These are phyloP conservation scores for Gonium pectorale DNA, from an alignment of 139 green algal species.

Conservation along the genomic window DNA sequence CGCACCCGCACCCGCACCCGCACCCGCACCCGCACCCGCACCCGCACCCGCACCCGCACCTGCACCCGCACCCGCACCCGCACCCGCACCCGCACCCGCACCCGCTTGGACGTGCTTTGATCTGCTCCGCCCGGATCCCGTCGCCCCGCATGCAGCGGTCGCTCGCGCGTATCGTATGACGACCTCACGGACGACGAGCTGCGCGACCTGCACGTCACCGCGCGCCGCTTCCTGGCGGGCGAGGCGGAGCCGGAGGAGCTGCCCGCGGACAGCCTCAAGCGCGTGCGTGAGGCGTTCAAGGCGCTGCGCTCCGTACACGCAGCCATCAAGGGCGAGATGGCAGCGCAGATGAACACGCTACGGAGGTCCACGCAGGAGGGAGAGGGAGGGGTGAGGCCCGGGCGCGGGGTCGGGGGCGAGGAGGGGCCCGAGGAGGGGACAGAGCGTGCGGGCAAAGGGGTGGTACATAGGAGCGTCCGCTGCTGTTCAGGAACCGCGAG, in stretches of 20 bases:
- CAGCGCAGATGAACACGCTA: slow-evolving; percentile 33
- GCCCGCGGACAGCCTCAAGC: slow-evolving; percentile 73
- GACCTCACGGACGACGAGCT: slow-evolving; percentile 75
- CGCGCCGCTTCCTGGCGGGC: slow-evolving; percentile 54
- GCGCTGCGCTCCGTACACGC: slow-evolving; percentile 58
- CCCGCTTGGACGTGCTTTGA: neutral
- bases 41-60: no score
- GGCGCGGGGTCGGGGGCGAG: neutral
- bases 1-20: no score
- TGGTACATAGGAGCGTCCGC: no score
- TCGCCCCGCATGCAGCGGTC: slow-evolving; percentile 47
- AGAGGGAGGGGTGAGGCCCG: neutral
- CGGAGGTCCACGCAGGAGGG: slow-evolving; percentile 12
- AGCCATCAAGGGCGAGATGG: slow-evolving; percentile 27
- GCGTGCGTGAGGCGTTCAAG: slow-evolving; percentile 75
- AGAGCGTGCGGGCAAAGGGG: no score
- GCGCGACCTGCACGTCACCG: slow-evolving; percentile 67
- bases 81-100: no score
- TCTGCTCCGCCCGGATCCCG: neutral
- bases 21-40: no score
- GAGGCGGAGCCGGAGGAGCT: slow-evolving; percentile 69
- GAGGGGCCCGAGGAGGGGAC: no score
- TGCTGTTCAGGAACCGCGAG: no score
- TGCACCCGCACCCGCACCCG: no score
- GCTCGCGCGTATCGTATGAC: slow-evolving; percentile 72